Evolutionary conservation across 1,284 basidiomycete species (phyloP), one percentile per base, ranked within the genome.

Genomic region (Trametes polyzona): DNA sequence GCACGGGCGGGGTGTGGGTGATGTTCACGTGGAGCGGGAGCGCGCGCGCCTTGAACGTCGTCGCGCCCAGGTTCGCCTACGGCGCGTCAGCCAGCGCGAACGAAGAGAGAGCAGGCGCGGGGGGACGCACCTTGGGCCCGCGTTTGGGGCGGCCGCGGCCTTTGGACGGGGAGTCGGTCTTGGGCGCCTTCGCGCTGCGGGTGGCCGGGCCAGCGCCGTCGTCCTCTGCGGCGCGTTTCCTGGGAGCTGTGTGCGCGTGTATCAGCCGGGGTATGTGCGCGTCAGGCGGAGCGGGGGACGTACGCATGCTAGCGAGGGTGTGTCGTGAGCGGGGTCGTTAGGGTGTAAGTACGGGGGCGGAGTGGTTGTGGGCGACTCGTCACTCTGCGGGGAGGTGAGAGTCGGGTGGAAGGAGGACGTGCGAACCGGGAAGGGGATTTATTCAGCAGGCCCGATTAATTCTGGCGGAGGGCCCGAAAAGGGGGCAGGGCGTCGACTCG

Each of bases 11-110:
- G 0, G 86, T 89, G 67, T 88, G 83, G 8, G 87, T 89, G 48
- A 92, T 65, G 64, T 81, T 83, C 52, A 88, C 75, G 63, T 91
- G 83, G 5, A 92, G 71, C 1, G 89, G 87, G 19, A 83, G 71
- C 6, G 90, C 90, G 55, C 80, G 82, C 27, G 79, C 71, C 64
- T 82, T 86, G 77, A 92, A 92, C 14, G 74, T 70, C 1, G 79
- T 74, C 3, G 78, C 73, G 16, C 83, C 72, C 47, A 87, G 68
- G 30, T 75, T 74, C 9, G 77, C 71, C 80, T 84, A 62, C 29
- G 42, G 10, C 3, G n/a, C 46, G 35, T 32, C 33, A 37, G 30
- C n/a, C n/a, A 43, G 26, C 21, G 29, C 29, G 6, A 16, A 57
- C 36, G 27, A 30, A n/a, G 24, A 17, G 29, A 35, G 46, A 23